Percentiles rank a stretch among this genome's conserved stretches.
These are phyloP conservation scores for Tulasnella calospora DNA, from an alignment of 768 basidiomycete genomes.

Conservation along the genomic window DNA sequence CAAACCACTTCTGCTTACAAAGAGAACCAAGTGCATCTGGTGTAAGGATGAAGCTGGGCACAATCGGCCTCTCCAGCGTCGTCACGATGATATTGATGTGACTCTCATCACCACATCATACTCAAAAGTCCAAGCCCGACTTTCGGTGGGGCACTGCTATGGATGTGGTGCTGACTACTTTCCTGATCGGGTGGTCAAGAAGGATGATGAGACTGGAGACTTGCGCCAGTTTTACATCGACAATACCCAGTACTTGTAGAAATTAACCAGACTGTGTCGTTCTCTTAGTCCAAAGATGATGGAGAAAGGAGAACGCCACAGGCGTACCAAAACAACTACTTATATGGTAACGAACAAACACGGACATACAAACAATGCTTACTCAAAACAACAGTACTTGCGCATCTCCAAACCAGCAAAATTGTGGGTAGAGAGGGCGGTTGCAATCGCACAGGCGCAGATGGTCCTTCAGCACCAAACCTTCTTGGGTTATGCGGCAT, in stretches of 20 bases:
- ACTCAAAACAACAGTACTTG: too few species aligned
- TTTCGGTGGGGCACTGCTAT: neutral
- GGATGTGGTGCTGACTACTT: conserved; percentile 31
- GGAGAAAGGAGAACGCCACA: too few species aligned
- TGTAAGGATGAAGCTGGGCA: neutral
- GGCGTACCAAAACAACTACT: too few species aligned
- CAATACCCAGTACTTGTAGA: conserved; percentile 30
- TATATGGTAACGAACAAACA: too few species aligned
- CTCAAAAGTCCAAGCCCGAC: neutral
- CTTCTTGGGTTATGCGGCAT: conserved; percentile 37
- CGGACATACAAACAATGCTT: too few species aligned
- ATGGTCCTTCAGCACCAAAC: conserved; percentile 32
- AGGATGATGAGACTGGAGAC: neutral
- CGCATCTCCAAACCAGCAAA: conserved; percentile 33
- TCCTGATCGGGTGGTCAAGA: conserved; percentile 30
- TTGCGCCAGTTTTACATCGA: conserved; percentile 28
- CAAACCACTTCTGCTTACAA: conserved; percentile 7
- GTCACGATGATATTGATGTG: neutral
- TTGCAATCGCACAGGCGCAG: conserved; percentile 34
- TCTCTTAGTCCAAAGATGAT: too few species aligned
- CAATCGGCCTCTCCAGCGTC: neutral
- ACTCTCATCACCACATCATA: neutral
- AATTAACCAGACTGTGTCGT: too few species aligned
- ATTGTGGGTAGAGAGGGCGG: conserved; percentile 32
- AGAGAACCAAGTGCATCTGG: neutral